Conservation (phyloP, 2,329 filamentous ascomycete genomes). For the Colletotrichum endophyticum region DNA sequence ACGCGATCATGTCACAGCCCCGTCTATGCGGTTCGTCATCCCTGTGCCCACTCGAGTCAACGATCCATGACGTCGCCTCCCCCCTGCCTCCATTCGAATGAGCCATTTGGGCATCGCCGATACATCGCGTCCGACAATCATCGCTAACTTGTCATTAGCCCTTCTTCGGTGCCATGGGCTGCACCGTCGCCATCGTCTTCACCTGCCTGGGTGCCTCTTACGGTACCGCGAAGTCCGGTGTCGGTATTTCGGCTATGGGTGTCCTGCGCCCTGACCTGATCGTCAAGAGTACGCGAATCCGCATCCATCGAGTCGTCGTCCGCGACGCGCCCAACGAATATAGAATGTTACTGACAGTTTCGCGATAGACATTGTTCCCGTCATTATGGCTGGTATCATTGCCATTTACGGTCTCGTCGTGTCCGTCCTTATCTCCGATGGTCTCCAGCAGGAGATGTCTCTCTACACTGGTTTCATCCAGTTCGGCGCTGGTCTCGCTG, state of each 20-base stretch:
- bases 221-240: conserved; percentile 98
- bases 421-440: conserved; percentile 84
- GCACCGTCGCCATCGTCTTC: conserved; percentile 96
- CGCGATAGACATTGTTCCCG: conserved; percentile 90
- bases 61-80: conserved; percentile 23
- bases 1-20: conserved; percentile 63
- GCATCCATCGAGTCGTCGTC: not conserved
- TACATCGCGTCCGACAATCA: conserved; percentile 4
- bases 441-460: conserved; percentile 72
- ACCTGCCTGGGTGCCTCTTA: conserved; percentile 97
- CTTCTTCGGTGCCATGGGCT: conserved; percentile 98
- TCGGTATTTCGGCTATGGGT: conserved; percentile 98
- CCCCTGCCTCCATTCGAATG: conserved; percentile 6
- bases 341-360: conserved; percentile 19
- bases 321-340: not conserved
- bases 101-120: conserved; percentile 14
- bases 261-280: conserved; percentile 97
- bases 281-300: conserved; percentile 85
- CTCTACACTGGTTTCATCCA: conserved; percentile 87
- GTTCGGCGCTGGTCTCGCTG: conserved; percentile 80
- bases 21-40: conserved; percentile 94
- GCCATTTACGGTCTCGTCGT: conserved; percentile 96
- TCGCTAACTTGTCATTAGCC: conserved; percentile 55
- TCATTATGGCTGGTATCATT: conserved; percentile 99
- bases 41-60: conserved; percentile 19